Percentiles rank a stretch among this genome's conserved stretches.
phyloP scores from a whole-genome alignment of 2,329 filamentous ascomycete species.

The Colletotrichum sp. region DNA sequence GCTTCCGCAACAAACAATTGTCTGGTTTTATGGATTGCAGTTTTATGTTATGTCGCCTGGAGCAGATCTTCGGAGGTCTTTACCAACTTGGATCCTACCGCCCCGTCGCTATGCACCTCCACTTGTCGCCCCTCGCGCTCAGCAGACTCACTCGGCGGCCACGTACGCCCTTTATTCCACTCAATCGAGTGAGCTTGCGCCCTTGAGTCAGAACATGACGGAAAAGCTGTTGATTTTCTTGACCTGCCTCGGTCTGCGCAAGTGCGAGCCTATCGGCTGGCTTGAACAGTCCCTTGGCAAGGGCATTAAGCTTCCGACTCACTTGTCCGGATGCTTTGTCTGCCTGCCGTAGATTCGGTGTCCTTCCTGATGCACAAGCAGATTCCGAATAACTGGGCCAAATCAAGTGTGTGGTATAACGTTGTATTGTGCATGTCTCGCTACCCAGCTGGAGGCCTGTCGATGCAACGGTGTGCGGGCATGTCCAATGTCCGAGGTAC shows the following conservation, averaged over 20 bases:
- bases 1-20: not conserved
- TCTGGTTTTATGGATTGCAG: not conserved
- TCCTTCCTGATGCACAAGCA: accelerated
- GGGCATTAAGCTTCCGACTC: not conserved
- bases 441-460: not conserved
- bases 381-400: not conserved
- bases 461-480: not conserved
- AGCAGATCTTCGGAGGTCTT: not conserved
- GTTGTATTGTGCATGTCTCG: not conserved
- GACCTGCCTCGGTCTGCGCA: not conserved
- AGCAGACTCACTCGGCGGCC: not conserved
- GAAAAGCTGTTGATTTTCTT: not conserved
- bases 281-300: not conserved
- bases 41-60: not conserved
- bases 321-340: not conserved
- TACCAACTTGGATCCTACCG: not conserved
- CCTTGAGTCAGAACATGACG: not conserved
- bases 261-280: not conserved
- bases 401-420: not conserved
- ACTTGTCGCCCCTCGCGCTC: not conserved
- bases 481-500: not conserved
- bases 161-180: not conserved
- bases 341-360: not conserved
- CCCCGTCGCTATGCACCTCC: not conserved
- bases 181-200: not conserved